phyloP scores from a whole-genome alignment of 2,329 filamentous ascomycete genomes.

The Ramularia endophylla region DNA sequence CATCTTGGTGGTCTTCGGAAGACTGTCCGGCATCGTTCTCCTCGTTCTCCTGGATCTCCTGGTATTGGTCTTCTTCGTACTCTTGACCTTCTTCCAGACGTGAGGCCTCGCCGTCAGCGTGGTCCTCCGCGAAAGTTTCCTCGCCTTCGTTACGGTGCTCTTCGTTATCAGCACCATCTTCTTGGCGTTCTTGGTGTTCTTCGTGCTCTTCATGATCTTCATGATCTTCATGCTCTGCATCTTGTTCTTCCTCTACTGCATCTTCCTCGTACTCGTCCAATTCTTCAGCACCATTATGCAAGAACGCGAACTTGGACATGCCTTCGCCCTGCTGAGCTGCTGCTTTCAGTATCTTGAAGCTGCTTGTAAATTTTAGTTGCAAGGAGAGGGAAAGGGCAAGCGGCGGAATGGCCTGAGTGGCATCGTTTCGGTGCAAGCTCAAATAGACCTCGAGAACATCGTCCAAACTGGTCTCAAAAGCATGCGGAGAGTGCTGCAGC shows the following conservation, averaged over 20 bases:
- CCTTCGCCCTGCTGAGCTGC: conserved; percentile 54
- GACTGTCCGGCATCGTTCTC: conserved; percentile 3
- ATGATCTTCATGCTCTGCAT: conserved; percentile 11
- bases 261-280: conserved; percentile 12
- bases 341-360: conserved; percentile 47
- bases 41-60: conserved; percentile 9
- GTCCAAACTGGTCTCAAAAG: conserved; percentile 46
- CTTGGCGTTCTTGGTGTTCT: conserved; percentile 7
- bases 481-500: conserved; percentile 44
- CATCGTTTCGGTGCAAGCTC: conserved; percentile 55
- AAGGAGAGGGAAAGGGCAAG: conserved; percentile 50
- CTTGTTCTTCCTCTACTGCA: conserved; percentile 9
- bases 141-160: neutral
- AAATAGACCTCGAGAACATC: conserved; percentile 56
- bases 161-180: conserved; percentile 3
- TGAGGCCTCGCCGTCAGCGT: conserved; percentile 7
- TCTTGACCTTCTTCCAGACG: conserved; percentile 8
- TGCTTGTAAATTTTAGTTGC: conserved; percentile 48
- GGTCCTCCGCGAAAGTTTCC: conserved; percentile 3
- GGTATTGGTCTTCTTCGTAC: conserved; percentile 6
- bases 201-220: conserved; percentile 12
- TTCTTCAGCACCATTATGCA: conserved; percentile 14
- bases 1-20: conserved; percentile 4
- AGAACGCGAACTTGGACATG: conserved; percentile 42
- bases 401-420: conserved; percentile 48